Conservation (phyloP, 2,329 filamentous ascomycete genomes). For the Colletotrichum abscissum region DNA sequence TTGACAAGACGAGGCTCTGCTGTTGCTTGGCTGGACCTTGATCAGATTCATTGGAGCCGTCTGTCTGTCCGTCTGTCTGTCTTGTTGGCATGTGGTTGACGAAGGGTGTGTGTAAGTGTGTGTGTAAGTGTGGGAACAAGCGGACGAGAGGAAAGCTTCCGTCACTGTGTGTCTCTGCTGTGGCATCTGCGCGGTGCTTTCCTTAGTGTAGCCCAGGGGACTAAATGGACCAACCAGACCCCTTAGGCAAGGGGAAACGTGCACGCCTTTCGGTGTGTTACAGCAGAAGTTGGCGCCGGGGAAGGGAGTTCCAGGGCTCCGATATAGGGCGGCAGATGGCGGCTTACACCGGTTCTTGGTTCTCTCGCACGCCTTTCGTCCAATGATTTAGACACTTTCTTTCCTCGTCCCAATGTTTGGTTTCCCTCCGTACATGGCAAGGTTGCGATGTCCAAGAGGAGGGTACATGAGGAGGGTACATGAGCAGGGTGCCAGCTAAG, state of each 20-base stretch:
- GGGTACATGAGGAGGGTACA: no score
- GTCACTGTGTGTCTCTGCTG: no score
- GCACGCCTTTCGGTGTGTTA: constrained; percentile 20
- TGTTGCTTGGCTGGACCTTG: no score
- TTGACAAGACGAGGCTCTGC: neutral
- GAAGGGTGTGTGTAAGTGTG: neutral
- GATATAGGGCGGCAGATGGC: constrained; percentile 3
- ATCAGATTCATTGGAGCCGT: neutral
- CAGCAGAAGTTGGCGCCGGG: neutral
- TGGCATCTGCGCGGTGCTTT: constrained; percentile 24
- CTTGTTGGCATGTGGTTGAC: constrained; percentile 17
- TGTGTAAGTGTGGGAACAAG: neutral
- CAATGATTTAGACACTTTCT: neutral
- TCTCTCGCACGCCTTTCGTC: neutral
- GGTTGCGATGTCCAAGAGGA: no score
- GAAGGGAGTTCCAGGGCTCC: constrained; percentile 1
- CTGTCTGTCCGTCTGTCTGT: neutral
- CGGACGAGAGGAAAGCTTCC: constrained; percentile 1
- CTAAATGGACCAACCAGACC: neutral
- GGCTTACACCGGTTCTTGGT: neutral
- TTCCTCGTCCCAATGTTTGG: neutral
- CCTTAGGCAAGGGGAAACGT: neutral
- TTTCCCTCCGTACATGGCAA: neutral
- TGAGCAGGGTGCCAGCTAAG: no score
- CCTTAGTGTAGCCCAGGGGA: neutral